Evolutionary conservation across 257 asterid genomes (phyloP).

Genomic region (Plantago major): DNA sequence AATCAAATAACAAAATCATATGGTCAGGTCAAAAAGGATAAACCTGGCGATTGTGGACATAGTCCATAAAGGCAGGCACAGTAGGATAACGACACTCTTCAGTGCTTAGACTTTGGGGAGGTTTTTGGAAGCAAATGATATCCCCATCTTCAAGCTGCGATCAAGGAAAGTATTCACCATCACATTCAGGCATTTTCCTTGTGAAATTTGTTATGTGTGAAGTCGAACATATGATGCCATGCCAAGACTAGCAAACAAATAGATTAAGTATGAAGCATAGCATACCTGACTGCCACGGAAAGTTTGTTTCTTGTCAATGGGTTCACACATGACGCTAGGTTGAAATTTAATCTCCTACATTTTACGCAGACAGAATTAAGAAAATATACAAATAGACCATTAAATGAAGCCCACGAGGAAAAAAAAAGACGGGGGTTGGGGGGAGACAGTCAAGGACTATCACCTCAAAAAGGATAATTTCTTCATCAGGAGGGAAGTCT

Average conservation of each 20-base stretch:
- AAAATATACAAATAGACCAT: slow-evolving; percentile 2
- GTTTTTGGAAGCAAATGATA: slow-evolving; percentile 66
- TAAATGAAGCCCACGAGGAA: too few species aligned
- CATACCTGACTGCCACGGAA: slow-evolving; percentile 62
- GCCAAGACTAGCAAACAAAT: background rate
- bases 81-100: slow-evolving; percentile 57
- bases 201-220: background rate
- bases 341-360: slow-evolving; percentile 73
- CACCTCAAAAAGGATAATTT: slow-evolving; percentile 80
- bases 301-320: slow-evolving; percentile 47
- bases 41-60: slow-evolving; percentile 79
- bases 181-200: too few species aligned
- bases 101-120: slow-evolving; percentile 37
- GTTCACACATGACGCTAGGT: slow-evolving; percentile 77
- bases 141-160: slow-evolving; percentile 82
- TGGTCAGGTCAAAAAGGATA: slow-evolving; percentile 14
- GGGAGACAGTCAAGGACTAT: too few species aligned
- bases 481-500: slow-evolving; percentile 67
- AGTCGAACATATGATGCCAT: background rate
- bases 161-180: background rate
- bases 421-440: too few species aligned
- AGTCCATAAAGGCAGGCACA: slow-evolving; percentile 68
- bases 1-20: background rate
- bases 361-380: slow-evolving; percentile 10
- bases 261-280: slow-evolving; percentile 1